Percentiles rank a stretch among this genome's conserved stretches.
phyloP scores from a whole-genome alignment of 1,284 basidiomycete genomes.

The Pseudomicrostroma phylloplanum region DNA sequence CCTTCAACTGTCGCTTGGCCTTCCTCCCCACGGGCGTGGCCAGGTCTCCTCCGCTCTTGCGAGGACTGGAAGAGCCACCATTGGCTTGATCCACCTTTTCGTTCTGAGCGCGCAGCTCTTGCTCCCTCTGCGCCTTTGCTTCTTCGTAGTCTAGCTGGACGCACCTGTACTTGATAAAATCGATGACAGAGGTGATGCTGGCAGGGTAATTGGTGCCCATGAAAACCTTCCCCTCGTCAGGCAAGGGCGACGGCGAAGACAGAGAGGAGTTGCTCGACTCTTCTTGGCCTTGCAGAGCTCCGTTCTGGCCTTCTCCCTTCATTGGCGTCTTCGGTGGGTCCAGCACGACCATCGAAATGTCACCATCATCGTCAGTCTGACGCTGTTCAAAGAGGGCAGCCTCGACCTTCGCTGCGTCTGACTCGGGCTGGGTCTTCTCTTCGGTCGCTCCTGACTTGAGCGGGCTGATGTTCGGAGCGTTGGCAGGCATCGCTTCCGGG shows the following conservation, averaged over 20 bases:
- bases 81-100: conserved; percentile 10
- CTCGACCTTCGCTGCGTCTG: neutral
- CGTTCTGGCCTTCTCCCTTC: neutral
- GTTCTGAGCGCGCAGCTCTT: conserved; percentile 13
- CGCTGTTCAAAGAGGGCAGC: neutral
- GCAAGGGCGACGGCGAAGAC: neutral
- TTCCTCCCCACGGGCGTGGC: conserved; percentile 21
- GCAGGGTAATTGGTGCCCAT: conserved; percentile 28
- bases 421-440: neutral
- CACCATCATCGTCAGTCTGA: conserved; percentile 8
- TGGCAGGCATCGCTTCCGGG: conserved; percentile 8
- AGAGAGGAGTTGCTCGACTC: neutral
- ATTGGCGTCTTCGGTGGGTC: conserved; percentile 1
- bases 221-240: conserved; percentile 14
- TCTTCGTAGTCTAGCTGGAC: conserved; percentile 26
- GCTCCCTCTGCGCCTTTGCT: conserved; percentile 20
- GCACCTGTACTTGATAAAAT: conserved; percentile 20
- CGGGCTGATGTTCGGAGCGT: neutral
- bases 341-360: conserved; percentile 18
- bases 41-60: neutral
- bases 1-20: conserved; percentile 26
- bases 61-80: neutral
- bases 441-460: conserved; percentile 9
- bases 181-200: conserved; percentile 20
- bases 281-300: neutral